phyloP scores from a whole-genome alignment of 306 rosid species.

The Myrica gale region DNA sequence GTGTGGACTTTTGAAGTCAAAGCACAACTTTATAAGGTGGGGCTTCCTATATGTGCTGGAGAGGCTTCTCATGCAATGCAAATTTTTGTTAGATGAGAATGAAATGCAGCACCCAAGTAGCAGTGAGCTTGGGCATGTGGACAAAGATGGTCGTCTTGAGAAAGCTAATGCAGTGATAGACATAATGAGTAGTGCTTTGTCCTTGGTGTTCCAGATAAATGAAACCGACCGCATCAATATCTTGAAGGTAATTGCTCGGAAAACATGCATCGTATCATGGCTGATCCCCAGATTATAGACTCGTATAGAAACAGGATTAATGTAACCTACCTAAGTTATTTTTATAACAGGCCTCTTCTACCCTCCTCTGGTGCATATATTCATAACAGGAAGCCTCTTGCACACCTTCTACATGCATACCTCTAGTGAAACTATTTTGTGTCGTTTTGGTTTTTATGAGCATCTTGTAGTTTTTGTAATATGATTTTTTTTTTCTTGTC shows the following conservation, averaged over 20 bases:
- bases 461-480: not conserved
- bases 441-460: not conserved
- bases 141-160: constrained; percentile 70
- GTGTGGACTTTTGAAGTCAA: constrained; percentile 96
- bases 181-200: constrained; percentile 87
- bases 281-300: constrained; percentile 9
- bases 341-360: no score
- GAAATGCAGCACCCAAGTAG: constrained; percentile 55
- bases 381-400: no score
- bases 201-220: constrained; percentile 73
- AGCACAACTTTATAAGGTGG: constrained; percentile 74
- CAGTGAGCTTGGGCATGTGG: constrained; percentile 43
- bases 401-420: no score
- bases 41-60: constrained; percentile 91
- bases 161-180: constrained; percentile 93
- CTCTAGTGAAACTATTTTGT: not conserved
- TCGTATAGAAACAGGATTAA: not conserved
- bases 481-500: constrained; percentile 24
- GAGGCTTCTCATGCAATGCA: constrained; percentile 94
- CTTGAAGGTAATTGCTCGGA: constrained; percentile 64
- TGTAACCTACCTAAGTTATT: not conserved
- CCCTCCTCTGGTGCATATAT: no score
- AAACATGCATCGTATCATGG: constrained; percentile 21
- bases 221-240: constrained; percentile 94
- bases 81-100: constrained; percentile 85